These are phyloP conservation scores for Lachancea waltii DNA, from an alignment of 805 yeast species.

Conservation along the genomic window DNA sequence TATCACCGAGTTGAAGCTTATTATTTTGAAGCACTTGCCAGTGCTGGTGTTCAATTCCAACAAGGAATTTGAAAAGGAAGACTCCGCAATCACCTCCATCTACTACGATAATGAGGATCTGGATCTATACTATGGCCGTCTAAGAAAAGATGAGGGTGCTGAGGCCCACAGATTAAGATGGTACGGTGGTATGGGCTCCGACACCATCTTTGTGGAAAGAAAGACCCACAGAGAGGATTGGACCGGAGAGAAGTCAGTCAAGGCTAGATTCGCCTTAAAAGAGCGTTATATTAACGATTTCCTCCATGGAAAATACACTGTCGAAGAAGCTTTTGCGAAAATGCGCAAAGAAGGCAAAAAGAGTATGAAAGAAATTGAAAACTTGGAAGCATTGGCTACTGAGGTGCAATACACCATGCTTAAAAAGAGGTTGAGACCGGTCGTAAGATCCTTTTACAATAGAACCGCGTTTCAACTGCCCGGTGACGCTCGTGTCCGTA, in stretches of 20 bases:
- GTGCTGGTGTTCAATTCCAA: conserved; percentile 93
- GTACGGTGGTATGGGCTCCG: conserved; percentile 97
- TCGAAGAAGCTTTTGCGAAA: conserved; percentile 84
- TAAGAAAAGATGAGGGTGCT: conserved; percentile 96
- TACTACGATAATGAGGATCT: conserved; percentile 86
- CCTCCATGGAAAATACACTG: conserved; percentile 77
- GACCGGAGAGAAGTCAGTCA: conserved; percentile 99
- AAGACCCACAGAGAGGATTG: conserved; percentile 99
- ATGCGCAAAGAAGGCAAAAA: conserved; percentile 91
- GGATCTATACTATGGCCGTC: conserved; percentile 89
- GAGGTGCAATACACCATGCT: conserved; percentile 89
- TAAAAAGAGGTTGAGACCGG: conserved; percentile 83
- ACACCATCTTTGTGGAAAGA: conserved; percentile 90
- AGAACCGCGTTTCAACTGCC: conserved; percentile 99
- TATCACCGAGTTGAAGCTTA: conserved; percentile 90
- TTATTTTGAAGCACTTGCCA: conserved; percentile 89
- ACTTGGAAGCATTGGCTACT: conserved; percentile 82
- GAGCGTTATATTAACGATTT: conserved; percentile 87
- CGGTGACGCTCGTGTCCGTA: conserved; percentile 98
- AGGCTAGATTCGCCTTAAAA: conserved; percentile 89
- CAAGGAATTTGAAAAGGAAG: conserved; percentile 92
- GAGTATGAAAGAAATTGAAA: conserved; percentile 78
- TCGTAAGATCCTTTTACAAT: conserved; percentile 90
- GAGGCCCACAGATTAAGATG: conserved; percentile 97
- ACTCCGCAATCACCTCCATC: conserved; percentile 93